A percentile compares a stretch with the other conserved stretches of the same genome.
Evolutionary conservation across 768 basidiomycete genomes (phyloP).

Genomic region (Myochromella boudieri): DNA sequence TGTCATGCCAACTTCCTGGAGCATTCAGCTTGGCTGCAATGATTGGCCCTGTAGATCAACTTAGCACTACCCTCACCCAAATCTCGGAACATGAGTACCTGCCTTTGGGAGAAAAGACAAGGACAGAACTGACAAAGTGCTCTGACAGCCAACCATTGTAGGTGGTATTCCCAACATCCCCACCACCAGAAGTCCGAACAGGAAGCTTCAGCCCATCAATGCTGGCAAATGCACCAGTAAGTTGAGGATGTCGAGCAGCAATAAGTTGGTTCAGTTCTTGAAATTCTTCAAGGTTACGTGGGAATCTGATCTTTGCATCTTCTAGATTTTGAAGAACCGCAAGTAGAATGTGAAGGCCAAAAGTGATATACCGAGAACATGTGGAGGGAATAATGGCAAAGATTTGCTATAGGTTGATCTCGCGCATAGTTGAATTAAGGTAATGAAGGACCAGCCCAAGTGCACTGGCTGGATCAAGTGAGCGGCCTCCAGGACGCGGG

Average conservation of each 20-base stretch:
- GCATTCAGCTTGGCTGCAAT: conserved; percentile 23
- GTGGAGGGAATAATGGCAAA: conserved; percentile 42
- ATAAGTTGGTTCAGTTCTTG: conserved; percentile 25
- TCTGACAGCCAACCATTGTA: conserved; percentile 4
- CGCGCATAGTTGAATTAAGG: conserved; percentile 38
- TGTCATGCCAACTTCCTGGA: conserved; percentile 41
- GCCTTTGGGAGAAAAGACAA: conserved; percentile 1
- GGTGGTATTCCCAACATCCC: conserved; percentile 5
- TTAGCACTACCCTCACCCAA: too few species aligned
- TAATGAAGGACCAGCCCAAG: conserved; percentile 41
- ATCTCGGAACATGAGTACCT: background rate
- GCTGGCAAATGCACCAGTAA: conserved; percentile 1
- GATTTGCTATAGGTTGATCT: conserved; percentile 37
- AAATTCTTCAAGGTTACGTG: conserved; percentile 23
- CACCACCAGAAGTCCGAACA: background rate
- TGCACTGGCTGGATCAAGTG: conserved; percentile 36
- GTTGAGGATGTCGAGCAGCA: conserved; percentile 5
- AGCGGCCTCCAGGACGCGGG: conserved; percentile 26
- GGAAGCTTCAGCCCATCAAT: conserved; percentile 4
- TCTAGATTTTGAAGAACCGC: conserved; percentile 24
- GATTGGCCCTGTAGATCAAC: conserved; percentile 40
- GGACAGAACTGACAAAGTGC: conserved; percentile 3
- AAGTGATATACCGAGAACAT: conserved; percentile 32
- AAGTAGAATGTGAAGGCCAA: conserved; percentile 31
- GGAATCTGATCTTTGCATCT: conserved; percentile 29